phyloP scores from a whole-genome alignment of 768 basidiomycete genomes.

The Mycena haematopus region DNA sequence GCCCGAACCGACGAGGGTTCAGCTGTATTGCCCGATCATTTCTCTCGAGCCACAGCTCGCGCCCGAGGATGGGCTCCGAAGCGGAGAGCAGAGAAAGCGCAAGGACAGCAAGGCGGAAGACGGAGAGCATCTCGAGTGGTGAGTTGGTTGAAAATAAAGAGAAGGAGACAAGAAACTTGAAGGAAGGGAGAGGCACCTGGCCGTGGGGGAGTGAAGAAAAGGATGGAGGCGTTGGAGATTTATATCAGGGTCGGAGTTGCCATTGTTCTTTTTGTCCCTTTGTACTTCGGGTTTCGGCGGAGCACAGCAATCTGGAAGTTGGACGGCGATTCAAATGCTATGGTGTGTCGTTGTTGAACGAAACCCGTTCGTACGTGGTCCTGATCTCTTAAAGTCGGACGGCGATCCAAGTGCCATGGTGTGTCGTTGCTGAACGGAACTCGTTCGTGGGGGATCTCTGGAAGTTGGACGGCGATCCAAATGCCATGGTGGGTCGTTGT shows the following conservation, averaged over 20 bases:
- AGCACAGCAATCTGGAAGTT: too few species aligned
- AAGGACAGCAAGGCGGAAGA: conserved; percentile 28
- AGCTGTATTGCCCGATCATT: conserved; percentile 46
- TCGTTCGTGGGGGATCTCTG: too few species aligned
- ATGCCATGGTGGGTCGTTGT: too few species aligned
- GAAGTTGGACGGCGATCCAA: too few species aligned
- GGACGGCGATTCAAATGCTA: not conserved
- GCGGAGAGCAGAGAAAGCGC: conserved; percentile 30
- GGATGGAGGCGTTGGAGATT: not conserved
- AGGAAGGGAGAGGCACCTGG: conserved; percentile 15
- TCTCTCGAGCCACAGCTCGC: conserved; percentile 56
- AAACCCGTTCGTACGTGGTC: too few species aligned
- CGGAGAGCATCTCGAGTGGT: conserved; percentile 31
- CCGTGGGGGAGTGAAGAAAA: conserved; percentile 4
- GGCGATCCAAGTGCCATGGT: too few species aligned
- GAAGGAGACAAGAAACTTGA: conserved; percentile 13
- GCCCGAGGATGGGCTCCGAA: conserved; percentile 40
- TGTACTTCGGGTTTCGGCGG: too few species aligned
- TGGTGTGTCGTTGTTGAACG: too few species aligned
- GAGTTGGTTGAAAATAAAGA: conserved; percentile 23
- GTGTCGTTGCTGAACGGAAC: too few species aligned
- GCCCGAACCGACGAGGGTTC: conserved; percentile 59
- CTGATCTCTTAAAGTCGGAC: too few species aligned
- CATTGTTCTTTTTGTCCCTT: not conserved
- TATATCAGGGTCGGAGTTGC: not conserved